Percentiles rank a stretch among this genome's conserved stretches.
These are phyloP conservation scores for Bipolaris bicolor DNA, from an alignment of 2,329 filamentous ascomycete species.

Conservation along the genomic window DNA sequence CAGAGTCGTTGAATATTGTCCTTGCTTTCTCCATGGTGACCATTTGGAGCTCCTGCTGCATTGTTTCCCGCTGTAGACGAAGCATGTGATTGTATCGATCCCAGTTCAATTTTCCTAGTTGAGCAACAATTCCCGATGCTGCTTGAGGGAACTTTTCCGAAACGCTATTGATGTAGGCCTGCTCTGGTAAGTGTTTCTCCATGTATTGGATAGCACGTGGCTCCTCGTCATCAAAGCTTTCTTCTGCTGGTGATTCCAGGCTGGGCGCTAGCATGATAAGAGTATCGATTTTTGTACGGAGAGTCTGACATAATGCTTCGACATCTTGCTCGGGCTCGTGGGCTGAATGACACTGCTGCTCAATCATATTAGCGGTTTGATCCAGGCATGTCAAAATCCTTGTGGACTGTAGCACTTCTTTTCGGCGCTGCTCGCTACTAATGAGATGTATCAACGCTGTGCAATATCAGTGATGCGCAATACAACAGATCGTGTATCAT, in stretches of 20 bases:
- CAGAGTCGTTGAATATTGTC: not conserved
- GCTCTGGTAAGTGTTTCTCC: slow-evolving; percentile 5
- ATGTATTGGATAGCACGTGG: slow-evolving; percentile 7
- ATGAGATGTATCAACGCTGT: not conserved
- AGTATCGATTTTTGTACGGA: slow-evolving; percentile 10
- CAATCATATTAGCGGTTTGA: not conserved
- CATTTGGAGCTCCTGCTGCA: not conserved
- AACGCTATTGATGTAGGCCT: slow-evolving; percentile 11
- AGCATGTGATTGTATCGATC: slow-evolving; percentile 14
- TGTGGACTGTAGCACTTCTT: not conserved
- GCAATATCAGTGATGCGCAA: not conserved
- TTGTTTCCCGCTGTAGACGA: slow-evolving; percentile 7
- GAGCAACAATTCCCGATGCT: not conserved
- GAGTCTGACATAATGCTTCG: slow-evolving; percentile 1
- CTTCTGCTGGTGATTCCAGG: slow-evolving; percentile 5
- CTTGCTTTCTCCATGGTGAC: not conserved
- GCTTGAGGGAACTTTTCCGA: slow-evolving; percentile 11
- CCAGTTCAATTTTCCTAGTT: slow-evolving; percentile 12
- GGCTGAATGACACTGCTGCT: not conserved
- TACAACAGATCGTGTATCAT: not conserved
- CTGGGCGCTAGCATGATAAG: slow-evolving; percentile 11
- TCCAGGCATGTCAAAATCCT: not conserved
- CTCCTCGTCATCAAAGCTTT: slow-evolving; percentile 5
- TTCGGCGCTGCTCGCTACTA: not conserved
- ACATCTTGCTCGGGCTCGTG: not conserved